phyloP scores from a whole-genome alignment of 176 grass and related monocot species.

The Aegilops tauschii region DNA sequence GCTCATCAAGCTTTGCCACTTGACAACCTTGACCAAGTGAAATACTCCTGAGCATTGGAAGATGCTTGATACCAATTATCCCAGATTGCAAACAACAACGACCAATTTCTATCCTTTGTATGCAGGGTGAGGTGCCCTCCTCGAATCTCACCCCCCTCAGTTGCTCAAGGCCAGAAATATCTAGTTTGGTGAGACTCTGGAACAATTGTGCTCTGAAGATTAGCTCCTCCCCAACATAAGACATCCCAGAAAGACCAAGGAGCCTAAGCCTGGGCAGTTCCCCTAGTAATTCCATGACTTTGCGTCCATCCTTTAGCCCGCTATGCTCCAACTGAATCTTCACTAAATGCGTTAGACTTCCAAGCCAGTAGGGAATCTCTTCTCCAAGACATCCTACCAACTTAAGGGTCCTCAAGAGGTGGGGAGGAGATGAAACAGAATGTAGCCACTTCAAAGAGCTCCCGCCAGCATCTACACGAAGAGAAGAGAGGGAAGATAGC shows the following conservation, averaged over 20 bases:
- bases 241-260: rapidly evolving
- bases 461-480: background rate
- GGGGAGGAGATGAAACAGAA: background rate
- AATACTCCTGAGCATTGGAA: too few species aligned
- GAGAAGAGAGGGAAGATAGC: background rate
- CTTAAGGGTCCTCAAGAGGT: background rate
- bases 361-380: background rate
- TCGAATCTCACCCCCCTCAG: background rate
- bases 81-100: background rate
- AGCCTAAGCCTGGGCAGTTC: background rate
- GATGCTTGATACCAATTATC: background rate
- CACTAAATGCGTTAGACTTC: background rate
- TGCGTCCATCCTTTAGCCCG: background rate
- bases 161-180: rapidly evolving
- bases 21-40: rapidly evolving
- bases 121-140: background rate
- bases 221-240: background rate
- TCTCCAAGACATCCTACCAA: background rate
- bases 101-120: rapidly evolving
- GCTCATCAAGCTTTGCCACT: too few species aligned
- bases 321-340: background rate
- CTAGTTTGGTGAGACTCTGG: background rate
- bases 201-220: background rate
- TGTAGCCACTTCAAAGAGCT: background rate
- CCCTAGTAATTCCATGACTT: background rate